Base-by-base conservation (phyloP, 2,329 filamentous ascomycete genomes). In the Dactylonectria macrodidyma region DNA sequence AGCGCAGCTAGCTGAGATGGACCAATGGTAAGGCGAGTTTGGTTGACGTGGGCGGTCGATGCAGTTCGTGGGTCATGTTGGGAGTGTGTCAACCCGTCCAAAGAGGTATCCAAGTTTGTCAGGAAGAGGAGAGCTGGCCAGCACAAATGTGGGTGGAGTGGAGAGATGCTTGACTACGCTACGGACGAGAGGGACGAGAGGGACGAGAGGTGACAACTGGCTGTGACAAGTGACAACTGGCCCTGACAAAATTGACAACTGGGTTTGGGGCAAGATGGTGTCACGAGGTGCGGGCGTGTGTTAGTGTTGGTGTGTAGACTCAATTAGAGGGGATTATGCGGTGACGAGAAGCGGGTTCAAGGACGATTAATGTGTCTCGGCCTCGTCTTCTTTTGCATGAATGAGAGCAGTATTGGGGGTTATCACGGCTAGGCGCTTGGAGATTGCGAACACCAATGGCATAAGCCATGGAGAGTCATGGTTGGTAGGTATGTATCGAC, bases 261-360 rank as follows among this genome's bases (percentile, higher is more conserved):
- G 59, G 33, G 59, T 51, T 51, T 63, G 65, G 64, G 64, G 47
- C 38, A 48, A 26, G 30, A 52, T 60, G 48, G 62, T 70, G 72
- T 71, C 68, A 68, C 54, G 65, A 59, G 68, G 62, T 51, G 68
- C 24, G 14, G 10, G 46, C 22, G 46, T 9, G 46, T 47, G 46
- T 46, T 62, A 58, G 58, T 62, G 64, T 59, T 71, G 57, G 69
- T 63, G 69, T 63, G 41, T 66, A 66, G 65, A 59, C 64, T 63
- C 60, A 68, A 72, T 71, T 73, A 54, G 62, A 58, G 59, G 59
- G 64, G 62, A 75, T 69, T 58, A 75, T 75, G 73, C 73, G 62
- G 67, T 67, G 69, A 69, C 41, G 51, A 59, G 47, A 67, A 60
- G 54, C 52, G 36, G 51, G 56, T 54, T 67, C 48, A 58, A 62